A percentile compares a stretch with the other conserved stretches of the same genome.
These are phyloP conservation scores for Xylariaceae sp. DNA, from an alignment of 2,329 filamentous ascomycete species.

Conservation along the genomic window DNA sequence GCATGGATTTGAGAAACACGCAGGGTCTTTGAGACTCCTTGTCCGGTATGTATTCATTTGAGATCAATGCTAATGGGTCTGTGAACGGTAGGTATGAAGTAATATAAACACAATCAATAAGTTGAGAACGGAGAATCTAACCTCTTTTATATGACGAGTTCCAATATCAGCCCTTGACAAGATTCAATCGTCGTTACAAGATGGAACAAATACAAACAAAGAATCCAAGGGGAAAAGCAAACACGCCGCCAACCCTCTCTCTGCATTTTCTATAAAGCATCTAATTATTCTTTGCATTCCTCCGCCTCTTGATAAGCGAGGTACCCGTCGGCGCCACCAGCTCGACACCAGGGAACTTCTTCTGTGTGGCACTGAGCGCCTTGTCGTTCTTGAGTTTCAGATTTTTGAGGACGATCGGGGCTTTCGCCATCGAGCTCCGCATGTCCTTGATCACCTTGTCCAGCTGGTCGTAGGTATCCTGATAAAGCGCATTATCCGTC, in stretches of 20 bases:
- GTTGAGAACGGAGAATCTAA: no score
- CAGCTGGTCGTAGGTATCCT: background rate
- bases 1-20: no score
- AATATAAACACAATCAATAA: background rate
- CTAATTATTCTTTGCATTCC: background rate
- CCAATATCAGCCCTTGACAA: no score
- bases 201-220: no score
- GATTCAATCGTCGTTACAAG: no score
- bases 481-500: background rate
- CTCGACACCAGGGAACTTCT: background rate
- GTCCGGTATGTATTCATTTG: background rate
- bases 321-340: conserved; percentile 6
- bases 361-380: background rate
- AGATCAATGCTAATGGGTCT: background rate
- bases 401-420: background rate
- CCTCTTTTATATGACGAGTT: no score
- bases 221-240: background rate
- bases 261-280: background rate
- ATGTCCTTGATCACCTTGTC: background rate
- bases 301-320: background rate
- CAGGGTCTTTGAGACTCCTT: background rate
- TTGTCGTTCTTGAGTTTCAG: background rate
- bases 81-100: background rate
- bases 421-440: background rate
- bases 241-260: background rate